Percentiles rank a stretch among this genome's conserved stretches.
Evolutionary conservation across 2,329 filamentous ascomycete genomes (phyloP).

Genomic region (Metarhizium guizhouense): DNA sequence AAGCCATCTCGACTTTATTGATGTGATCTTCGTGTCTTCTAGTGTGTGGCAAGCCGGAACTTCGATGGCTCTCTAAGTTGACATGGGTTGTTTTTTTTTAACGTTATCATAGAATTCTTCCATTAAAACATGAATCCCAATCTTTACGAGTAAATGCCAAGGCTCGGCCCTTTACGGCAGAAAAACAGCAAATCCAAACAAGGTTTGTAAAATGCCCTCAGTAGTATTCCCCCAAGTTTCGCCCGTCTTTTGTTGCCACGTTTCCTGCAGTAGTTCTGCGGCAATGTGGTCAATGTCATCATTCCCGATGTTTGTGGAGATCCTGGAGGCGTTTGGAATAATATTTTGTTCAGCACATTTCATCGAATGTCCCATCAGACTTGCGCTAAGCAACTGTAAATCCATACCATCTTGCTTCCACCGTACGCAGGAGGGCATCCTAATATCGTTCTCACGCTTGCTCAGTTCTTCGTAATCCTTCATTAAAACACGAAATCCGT

Average conservation of each 20-base stretch:
- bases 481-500: slow-evolving; percentile 12
- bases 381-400: slow-evolving; percentile 19
- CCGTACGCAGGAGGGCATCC: slow-evolving; percentile 18
- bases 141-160: neutral
- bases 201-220: slow-evolving; percentile 17
- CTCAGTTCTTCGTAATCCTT: slow-evolving; percentile 16
- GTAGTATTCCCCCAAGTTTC: slow-evolving; percentile 24
- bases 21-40: no score
- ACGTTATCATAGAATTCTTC: no score
- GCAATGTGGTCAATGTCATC: slow-evolving; percentile 24
- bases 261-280: slow-evolving; percentile 22
- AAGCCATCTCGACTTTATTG: no score
- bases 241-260: slow-evolving; percentile 11
- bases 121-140: no score
- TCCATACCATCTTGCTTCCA: slow-evolving; percentile 25
- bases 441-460: slow-evolving; percentile 10
- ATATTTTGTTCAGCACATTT: slow-evolving; percentile 15
- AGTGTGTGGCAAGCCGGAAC: no score
- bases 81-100: no score
- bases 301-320: neutral
- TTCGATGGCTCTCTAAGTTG: no score
- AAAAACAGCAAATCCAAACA: slow-evolving; percentile 14
- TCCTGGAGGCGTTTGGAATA: slow-evolving; percentile 14
- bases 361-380: slow-evolving; percentile 13
- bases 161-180: slow-evolving; percentile 7